Conservation (phyloP, 177 flowering plant genomes). For the Vitis hybrid region DNA sequence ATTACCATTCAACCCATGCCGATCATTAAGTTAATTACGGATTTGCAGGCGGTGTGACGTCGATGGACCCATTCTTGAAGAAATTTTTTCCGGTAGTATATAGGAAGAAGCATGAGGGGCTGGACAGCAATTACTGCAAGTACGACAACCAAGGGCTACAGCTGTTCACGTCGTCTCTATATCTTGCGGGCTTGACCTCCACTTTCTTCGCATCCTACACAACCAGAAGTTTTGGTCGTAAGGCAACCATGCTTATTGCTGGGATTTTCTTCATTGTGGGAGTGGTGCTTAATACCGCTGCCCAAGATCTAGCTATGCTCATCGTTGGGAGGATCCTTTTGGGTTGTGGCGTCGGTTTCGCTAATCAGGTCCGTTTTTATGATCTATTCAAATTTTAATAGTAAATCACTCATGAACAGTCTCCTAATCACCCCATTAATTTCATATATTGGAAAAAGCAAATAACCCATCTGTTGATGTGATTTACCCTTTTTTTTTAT, state of each 20-base stretch:
- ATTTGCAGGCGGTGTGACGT: conserved; percentile 82
- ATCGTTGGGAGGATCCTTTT: conserved; percentile 83
- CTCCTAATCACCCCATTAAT: too few species aligned
- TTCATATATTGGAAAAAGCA: too few species aligned
- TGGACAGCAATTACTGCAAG: conserved; percentile 82
- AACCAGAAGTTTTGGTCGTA: conserved; percentile 70
- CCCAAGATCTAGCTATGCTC: conserved; percentile 81
- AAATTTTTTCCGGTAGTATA: conserved; percentile 86
- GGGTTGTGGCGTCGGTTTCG: conserved; percentile 98
- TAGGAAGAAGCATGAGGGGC: conserved; percentile 15
- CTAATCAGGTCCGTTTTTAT: conserved; percentile 71
- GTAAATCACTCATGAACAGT: neutral
- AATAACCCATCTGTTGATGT: neutral
- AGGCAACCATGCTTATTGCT: conserved; percentile 79
- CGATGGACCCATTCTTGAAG: conserved; percentile 66
- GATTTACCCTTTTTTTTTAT: neutral
- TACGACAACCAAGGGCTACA: conserved; percentile 88
- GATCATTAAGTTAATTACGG: neutral
- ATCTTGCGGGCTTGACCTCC: conserved; percentile 75
- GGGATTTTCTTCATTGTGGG: conserved; percentile 74
- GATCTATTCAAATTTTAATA: neutral
- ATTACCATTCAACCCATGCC: neutral
- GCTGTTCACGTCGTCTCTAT: conserved; percentile 88
- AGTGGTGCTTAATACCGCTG: conserved; percentile 66
- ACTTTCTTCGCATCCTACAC: conserved; percentile 96